Conservation (phyloP, 805 yeast genomes). For the Priceomyces carsonii region DNA sequence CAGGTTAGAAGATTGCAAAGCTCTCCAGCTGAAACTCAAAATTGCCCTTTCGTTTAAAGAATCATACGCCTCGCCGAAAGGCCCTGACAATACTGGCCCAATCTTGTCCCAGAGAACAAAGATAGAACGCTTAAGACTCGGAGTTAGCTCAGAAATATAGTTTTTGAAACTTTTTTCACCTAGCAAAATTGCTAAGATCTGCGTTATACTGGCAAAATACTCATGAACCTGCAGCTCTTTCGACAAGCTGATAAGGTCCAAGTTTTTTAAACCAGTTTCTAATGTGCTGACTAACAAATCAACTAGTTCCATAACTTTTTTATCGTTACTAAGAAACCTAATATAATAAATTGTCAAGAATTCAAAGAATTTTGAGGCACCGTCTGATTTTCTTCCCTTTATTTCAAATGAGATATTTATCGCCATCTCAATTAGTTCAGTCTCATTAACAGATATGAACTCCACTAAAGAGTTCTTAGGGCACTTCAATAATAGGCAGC, state of each 20-base stretch:
- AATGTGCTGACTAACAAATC: slow-evolving; percentile 32
- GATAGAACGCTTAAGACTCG: slow-evolving; percentile 17
- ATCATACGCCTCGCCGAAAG: slow-evolving; percentile 37
- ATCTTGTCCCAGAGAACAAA: slow-evolving; percentile 45
- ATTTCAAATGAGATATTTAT: slow-evolving; percentile 34
- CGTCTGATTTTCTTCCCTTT: slow-evolving; percentile 69
- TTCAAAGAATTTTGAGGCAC: slow-evolving; percentile 70
- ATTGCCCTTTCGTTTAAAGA: slow-evolving; percentile 46
- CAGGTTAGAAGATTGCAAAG: slow-evolving; percentile 71
- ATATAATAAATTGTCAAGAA: slow-evolving; percentile 44
- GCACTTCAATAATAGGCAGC: slow-evolving; percentile 45
- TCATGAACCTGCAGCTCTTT: slow-evolving; percentile 63
- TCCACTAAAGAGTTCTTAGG: slow-evolving; percentile 26
- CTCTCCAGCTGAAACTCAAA: slow-evolving; percentile 77
- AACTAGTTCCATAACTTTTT: slow-evolving; percentile 24
- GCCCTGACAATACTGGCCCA: slow-evolving; percentile 56
- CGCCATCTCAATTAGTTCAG: slow-evolving; percentile 16
- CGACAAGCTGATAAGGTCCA: not conserved
- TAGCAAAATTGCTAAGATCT: slow-evolving; percentile 31
- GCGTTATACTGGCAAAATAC: slow-evolving; percentile 56
- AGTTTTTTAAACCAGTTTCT: slow-evolving; percentile 25
- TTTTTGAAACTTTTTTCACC: slow-evolving; percentile 12
- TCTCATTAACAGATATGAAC: slow-evolving; percentile 15
- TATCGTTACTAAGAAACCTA: slow-evolving; percentile 11
- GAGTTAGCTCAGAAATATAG: slow-evolving; percentile 6